A percentile compares a stretch with the other conserved stretches of the same genome.
Evolutionary conservation across 306 rosid genomes (phyloP).

Genomic region (Vigna angularis): DNA sequence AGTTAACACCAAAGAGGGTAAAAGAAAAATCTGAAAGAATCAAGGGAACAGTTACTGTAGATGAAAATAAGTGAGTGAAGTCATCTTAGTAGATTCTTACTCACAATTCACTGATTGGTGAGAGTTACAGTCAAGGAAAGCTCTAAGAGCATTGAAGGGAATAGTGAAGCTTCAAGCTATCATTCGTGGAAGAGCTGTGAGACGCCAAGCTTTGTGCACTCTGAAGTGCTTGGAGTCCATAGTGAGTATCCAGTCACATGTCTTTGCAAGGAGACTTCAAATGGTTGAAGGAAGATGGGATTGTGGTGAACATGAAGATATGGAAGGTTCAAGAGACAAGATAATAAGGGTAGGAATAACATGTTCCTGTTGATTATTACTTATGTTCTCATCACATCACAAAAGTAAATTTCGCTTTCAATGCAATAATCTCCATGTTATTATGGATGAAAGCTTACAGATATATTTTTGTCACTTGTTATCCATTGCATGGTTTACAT

Average conservation of each 20-base stretch:
- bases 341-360: constrained; percentile 60
- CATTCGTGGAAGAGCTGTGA: constrained; percentile 86
- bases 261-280: constrained; percentile 66
- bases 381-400: constrained; percentile 12
- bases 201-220: constrained; percentile 86
- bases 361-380: constrained; percentile 14
- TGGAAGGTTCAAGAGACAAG: constrained; percentile 61
- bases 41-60: neutral
- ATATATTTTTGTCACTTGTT: neutral
- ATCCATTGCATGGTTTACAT: neutral
- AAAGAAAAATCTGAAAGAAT: constrained; percentile 1
- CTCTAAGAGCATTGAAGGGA: constrained; percentile 91
- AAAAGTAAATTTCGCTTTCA: constrained; percentile 8
- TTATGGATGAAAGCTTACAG: neutral
- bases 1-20: neutral
- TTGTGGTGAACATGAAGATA: constrained; percentile 52
- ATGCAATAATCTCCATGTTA: neutral
- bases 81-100: constrained; percentile 8
- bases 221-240: constrained; percentile 90
- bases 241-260: constrained; percentile 80
- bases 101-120: constrained; percentile 29
- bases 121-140: constrained; percentile 79
- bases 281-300: constrained; percentile 50
- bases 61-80: constrained; percentile 18
- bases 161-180: constrained; percentile 97